Base-by-base conservation (phyloP, 2,329 filamentous ascomycete species). In the Penicillium concentricum region DNA sequence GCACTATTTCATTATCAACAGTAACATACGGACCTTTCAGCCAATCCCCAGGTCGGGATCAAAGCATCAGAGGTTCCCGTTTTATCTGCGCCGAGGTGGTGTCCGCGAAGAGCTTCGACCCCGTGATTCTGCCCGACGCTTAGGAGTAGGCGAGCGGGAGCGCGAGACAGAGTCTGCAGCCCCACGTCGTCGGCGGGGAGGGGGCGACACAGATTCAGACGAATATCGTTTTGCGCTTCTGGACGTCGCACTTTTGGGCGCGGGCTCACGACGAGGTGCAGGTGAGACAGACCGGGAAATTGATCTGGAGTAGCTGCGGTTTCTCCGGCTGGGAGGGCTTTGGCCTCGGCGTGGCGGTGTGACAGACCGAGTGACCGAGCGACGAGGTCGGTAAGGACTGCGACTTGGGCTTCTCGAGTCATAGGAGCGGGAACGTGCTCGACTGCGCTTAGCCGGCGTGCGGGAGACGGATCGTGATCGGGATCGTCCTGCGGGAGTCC, bases 301-400 rank as follows among this genome's bases (percentile, higher is more conserved):
- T 3, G 72, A 75, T 51, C 71, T 54, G 7, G 73, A 71, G 51
- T 69, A 69, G 51, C 70, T 73, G 43, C 67, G 67, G 28, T 53
- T 51, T 30, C 59, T 54, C 67, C 64, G 39, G 67, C 61, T 24
- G 51, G 48, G 32, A 49, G 42, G 56, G 57, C 34, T 63, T 26
- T 62, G 61, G 32, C 61, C 55, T 43, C 63, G 52, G 24, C 46
- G 52, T 32, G 66, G 69, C 16, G 72, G 66, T 7, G 67, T 63
- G 22, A 62, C 54, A 16, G 71, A 74, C 28, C 70, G 69, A 50
- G 70, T 72, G 9, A 56, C 58, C 9, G 72, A 74, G 38, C 71
- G 70, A 15, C 64, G 65, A 32, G 65, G 42, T 22, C 57, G 59
- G 45, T 60, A 60, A n/a, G 54, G 56, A 26, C 49, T 64, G 18